phyloP scores from a whole-genome alignment of 2,329 filamentous ascomycete genomes.

The Ophiostoma sp. region DNA sequence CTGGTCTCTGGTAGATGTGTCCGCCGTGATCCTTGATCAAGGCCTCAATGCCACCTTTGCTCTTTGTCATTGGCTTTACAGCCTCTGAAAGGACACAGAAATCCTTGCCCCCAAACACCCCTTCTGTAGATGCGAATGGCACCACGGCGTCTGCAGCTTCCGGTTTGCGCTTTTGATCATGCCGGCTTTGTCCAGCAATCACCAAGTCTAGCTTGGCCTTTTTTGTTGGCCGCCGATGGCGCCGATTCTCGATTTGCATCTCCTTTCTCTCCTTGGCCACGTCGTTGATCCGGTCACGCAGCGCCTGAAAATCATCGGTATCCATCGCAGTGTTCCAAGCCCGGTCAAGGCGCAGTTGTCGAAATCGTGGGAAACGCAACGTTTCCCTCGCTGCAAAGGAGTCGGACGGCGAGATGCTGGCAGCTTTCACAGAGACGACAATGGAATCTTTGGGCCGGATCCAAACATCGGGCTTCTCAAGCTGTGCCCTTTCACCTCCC shows the following conservation, averaged over 20 bases:
- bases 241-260: slow-evolving; percentile 69
- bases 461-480: slow-evolving; percentile 84
- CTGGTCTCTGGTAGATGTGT: slow-evolving; percentile 67
- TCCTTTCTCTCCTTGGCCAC: slow-evolving; percentile 64
- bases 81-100: slow-evolving; percentile 84
- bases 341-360: slow-evolving; percentile 73
- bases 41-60: slow-evolving; percentile 72
- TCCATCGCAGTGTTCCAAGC: slow-evolving; percentile 76
- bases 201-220: slow-evolving; percentile 62
- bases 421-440: slow-evolving; percentile 83
- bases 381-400: slow-evolving; percentile 73
- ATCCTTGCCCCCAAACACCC: slow-evolving; percentile 67
- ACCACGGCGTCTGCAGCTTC: slow-evolving; percentile 31
- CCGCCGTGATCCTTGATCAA: slow-evolving; percentile 82
- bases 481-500: slow-evolving; percentile 63
- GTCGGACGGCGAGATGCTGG: slow-evolving; percentile 67
- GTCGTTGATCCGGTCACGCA: slow-evolving; percentile 64
- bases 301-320: slow-evolving; percentile 66
- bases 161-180: slow-evolving; percentile 25
- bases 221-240: slow-evolving; percentile 50
- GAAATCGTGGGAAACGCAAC: slow-evolving; percentile 86
- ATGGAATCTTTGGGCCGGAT: slow-evolving; percentile 84
- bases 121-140: slow-evolving; percentile 40
- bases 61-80: slow-evolving; percentile 61
- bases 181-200: slow-evolving; percentile 62